A percentile compares a stretch with the other conserved stretches of the same genome.
Conservation (phyloP, 169 alveolate genomes). For the Miamiensis avidus region DNA sequence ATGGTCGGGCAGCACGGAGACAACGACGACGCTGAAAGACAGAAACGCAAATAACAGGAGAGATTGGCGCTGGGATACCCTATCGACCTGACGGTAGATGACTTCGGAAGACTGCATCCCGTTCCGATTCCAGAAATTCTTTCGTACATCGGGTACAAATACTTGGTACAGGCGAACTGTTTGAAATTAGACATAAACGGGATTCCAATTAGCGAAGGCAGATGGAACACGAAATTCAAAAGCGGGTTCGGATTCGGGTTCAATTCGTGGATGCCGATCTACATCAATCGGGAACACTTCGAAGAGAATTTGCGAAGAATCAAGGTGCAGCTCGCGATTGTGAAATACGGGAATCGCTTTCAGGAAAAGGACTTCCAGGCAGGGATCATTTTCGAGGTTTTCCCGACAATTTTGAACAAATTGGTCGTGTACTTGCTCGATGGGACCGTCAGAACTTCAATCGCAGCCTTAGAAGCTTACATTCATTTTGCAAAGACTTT, state of each 20-base stretch:
- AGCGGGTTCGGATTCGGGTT: background rate
- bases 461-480: background rate
- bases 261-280: background rate
- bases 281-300: background rate
- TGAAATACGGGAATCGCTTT: background rate
- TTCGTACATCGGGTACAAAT: too few species aligned
- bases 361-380: background rate
- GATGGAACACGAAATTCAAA: too few species aligned
- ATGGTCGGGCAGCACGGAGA: too few species aligned
- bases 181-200: background rate
- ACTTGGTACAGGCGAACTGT: too few species aligned
- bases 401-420: background rate
- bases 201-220: background rate
- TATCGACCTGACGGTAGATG: background rate
- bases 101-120: background rate
- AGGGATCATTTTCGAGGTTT: background rate
- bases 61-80: background rate
- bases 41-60: background rate
- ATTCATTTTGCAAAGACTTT: background rate
- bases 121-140: background rate
- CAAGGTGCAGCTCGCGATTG: background rate
- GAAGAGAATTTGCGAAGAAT: background rate
- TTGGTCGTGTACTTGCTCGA: background rate
- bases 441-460: background rate
- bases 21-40: too few species aligned